phyloP scores from a whole-genome alignment of 176 grass and related monocot genomes.

The Juncus inflexus region DNA sequence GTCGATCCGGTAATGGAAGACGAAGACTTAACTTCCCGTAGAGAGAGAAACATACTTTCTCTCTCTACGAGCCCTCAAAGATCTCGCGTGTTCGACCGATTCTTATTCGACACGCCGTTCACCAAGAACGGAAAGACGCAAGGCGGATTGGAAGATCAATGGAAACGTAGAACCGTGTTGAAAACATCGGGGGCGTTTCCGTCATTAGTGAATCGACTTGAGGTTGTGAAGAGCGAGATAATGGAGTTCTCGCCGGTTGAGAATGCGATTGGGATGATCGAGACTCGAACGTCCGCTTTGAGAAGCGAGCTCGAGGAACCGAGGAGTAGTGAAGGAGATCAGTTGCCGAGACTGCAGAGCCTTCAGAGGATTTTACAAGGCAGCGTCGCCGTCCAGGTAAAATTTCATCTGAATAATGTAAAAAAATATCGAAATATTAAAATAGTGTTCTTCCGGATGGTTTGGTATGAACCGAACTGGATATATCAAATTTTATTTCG shows the following conservation, averaged over 20 bases:
- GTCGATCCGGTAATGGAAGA: constrained; percentile 99
- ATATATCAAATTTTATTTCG: no score
- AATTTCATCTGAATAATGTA: no score
- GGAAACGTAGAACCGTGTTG: constrained; percentile 94
- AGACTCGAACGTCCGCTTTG: constrained; percentile 89
- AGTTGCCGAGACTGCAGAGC: constrained; percentile 93
- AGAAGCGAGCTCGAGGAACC: constrained; percentile 99
- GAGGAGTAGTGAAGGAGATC: constrained; percentile 91
- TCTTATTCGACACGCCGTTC: constrained; percentile 94
- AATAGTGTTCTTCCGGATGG: no score
- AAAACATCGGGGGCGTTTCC: constrained; percentile 94
- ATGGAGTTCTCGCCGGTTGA: constrained; percentile 96
- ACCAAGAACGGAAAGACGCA: constrained; percentile 99
- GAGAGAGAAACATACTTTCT: constrained; percentile 85
- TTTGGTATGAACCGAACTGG: no score
- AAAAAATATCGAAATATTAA: no score
- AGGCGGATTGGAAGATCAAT: constrained; percentile 91
- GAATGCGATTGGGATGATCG: constrained; percentile 99
- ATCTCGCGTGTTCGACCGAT: constrained; percentile 86
- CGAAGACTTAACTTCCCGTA: constrained; percentile 86
- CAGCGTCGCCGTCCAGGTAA: constrained; percentile 98
- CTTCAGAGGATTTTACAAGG: constrained; percentile 97
- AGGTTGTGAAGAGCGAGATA: constrained; percentile 85
- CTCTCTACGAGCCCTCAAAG: constrained; percentile 74
- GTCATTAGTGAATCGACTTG: constrained; percentile 79